Base-by-base conservation (phyloP, 257 asterid genomes). In the Solanum phureja region DNA sequence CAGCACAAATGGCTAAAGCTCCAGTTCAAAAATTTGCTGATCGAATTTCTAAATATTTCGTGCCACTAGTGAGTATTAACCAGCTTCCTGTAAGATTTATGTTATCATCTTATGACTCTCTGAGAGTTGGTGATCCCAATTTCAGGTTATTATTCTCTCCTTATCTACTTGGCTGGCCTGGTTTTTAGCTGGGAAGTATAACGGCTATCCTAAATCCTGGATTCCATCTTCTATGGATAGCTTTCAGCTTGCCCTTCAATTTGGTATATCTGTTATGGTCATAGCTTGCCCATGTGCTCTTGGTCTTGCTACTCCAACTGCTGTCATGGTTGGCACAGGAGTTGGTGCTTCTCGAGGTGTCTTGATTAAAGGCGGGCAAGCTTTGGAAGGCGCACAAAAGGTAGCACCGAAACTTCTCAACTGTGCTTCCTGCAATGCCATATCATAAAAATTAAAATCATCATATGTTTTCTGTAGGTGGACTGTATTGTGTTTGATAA, bases 1-100 rank as follows among this genome's bases (percentile, higher is more conserved):
- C 95, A 4, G 95, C 93, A 52, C 95, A 93, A 83, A 93, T 93
- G 94, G 92, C 93, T 42, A 93, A 93, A 92, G 95, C 95, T 84
- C 95, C 94, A 0, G 92, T 92, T 72, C 95, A 93, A 83, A 92
- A 93, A 86, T 88, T 92, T 74, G 95, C 94, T 11, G 95, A 93
- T 83, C 91, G 87, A 2, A 87, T 91, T 87, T 91, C 93, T n/a
- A 90, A 90, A 64, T 90, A 88, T 86, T 91, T 91, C n/a, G 93
- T 91, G 37, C 93, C 92, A 29, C 90, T 90, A 8, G 94, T 92
- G 81, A 89, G 95, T 86, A 87, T 37, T 46, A 46, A 52, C 37
- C 75, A 19, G 56, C 40, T 23, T 49, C 33, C 38, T 46, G n/a
- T 42, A 42, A 77, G 37, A 27, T 9, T 13, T 46, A 81, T 8